phyloP scores from a whole-genome alignment of 441 rosid genomes.

The Gossypium gossypioides region DNA sequence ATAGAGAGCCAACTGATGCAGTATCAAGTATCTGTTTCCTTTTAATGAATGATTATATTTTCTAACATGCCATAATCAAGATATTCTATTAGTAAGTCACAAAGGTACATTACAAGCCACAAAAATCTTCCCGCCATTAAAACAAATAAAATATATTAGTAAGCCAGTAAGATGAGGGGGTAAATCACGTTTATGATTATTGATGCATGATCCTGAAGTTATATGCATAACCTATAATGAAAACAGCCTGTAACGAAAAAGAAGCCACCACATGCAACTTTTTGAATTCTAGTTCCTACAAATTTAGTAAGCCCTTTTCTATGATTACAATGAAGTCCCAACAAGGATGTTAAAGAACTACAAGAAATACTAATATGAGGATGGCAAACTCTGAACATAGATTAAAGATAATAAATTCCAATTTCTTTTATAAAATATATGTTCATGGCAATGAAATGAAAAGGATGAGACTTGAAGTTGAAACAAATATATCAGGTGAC shows the following conservation, averaged over 20 bases:
- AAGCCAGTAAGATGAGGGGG: neutral
- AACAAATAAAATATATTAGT: neutral
- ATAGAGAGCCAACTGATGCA: neutral
- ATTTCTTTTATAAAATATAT: neutral
- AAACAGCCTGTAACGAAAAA: neutral
- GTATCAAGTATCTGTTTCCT: neutral
- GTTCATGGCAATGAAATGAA: neutral
- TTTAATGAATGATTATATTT: neutral
- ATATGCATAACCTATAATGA: neutral
- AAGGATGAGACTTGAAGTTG: neutral
- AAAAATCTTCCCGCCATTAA: neutral
- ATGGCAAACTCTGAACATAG: neutral
- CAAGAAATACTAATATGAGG: neutral
- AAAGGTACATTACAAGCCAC: neutral
- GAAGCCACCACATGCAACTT: neutral
- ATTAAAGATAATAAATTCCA: neutral
- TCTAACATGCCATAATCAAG: neutral
- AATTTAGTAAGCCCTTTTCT: neutral
- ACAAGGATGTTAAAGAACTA: neutral
- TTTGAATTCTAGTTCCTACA: neutral
- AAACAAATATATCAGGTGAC: neutral
- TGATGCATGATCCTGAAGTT: constrained; percentile 1
- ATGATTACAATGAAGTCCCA: neutral
- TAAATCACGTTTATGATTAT: constrained; percentile 1
- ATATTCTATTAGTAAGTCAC: neutral